These are phyloP conservation scores for Chytridium lagenaria DNA, from an alignment of 371 early-diverging fungal genomes.

Conservation along the genomic window DNA sequence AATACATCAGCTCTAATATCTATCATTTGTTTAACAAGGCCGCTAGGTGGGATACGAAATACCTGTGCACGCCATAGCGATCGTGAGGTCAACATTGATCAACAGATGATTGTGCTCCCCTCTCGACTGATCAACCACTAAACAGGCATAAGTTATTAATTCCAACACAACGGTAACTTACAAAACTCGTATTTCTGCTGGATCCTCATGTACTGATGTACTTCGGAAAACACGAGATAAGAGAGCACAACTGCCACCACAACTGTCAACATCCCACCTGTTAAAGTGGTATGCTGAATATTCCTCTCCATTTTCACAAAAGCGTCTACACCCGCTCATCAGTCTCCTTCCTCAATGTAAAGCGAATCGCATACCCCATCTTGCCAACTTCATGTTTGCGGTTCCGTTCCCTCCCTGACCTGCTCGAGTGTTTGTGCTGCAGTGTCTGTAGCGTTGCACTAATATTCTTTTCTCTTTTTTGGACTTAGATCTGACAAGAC, in stretches of 20 bases:
- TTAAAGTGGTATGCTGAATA: conserved; percentile 74
- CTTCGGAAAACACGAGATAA: conserved; percentile 71
- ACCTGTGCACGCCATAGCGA: conserved; percentile 90
- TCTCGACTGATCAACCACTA: conserved; percentile 58
- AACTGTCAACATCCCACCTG: conserved; percentile 78
- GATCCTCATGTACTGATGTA: conserved; percentile 65
- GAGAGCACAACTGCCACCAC: conserved; percentile 69
- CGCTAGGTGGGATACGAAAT: not conserved
- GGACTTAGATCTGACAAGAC: not conserved
- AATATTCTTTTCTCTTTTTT: not conserved
- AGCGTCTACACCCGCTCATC: conserved; percentile 61
- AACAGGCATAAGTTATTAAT: not conserved
- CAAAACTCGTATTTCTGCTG: conserved; percentile 77
- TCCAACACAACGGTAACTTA: conserved; percentile 60
- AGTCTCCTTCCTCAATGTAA: not conserved
- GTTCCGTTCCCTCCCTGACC: too few relatives aligned
- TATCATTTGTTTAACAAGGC: conserved; percentile 6
- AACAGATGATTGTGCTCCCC: conserved; percentile 67
- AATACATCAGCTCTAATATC: conserved; percentile 56
- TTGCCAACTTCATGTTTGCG: not conserved
- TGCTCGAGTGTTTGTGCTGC: too few relatives aligned
- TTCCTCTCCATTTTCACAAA: conserved; percentile 88
- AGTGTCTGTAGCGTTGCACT: too few relatives aligned
- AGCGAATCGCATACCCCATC: not conserved
- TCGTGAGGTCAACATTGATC: conserved; percentile 84